phyloP scores from a whole-genome alignment of 768 basidiomycete species.

The Tylopilus rubrobrunneus region DNA sequence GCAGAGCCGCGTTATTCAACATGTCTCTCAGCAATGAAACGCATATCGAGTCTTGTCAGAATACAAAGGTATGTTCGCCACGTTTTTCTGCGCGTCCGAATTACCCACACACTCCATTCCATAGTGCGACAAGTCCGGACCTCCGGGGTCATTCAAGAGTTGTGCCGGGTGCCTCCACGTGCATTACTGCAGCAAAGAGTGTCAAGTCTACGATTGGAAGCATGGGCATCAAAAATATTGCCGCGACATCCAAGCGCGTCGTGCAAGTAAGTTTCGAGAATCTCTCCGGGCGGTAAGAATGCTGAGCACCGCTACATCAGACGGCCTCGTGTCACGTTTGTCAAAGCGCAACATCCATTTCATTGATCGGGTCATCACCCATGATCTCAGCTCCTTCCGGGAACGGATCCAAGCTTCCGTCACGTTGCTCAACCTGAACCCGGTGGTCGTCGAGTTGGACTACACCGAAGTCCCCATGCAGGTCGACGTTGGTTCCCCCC shows the following conservation, averaged over 20 bases:
- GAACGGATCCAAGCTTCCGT: conserved; percentile 16
- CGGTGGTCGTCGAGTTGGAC: conserved; percentile 25
- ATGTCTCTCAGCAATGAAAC: conserved; percentile 4
- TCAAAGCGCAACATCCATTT: conserved; percentile 23
- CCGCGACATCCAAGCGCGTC: conserved; percentile 25
- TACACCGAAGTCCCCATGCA: conserved; percentile 20
- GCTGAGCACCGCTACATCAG: conserved; percentile 9
- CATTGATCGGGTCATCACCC: conserved; percentile 22
- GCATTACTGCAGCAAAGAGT: conserved; percentile 30
- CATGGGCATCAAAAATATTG: conserved; percentile 26
- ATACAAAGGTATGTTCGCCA: conserved; percentile 14
- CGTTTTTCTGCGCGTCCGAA: background rate
- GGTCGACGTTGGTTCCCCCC: conserved; percentile 15
- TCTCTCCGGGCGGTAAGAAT: background rate
- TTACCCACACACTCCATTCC: background rate
- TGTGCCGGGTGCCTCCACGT: conserved; percentile 29
- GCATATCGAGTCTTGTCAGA: conserved; percentile 25
- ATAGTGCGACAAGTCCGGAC: conserved; percentile 26
- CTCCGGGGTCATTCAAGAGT: conserved; percentile 23
- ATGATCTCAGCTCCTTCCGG: conserved; percentile 14
- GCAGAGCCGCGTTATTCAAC: conserved; percentile 13
- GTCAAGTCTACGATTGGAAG: conserved; percentile 30
- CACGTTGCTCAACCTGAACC: background rate
- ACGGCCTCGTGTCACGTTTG: conserved; percentile 19
- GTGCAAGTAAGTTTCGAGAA: conserved; percentile 13